These are phyloP conservation scores for Mariannaea sp. DNA, from an alignment of 2,329 filamentous ascomycete genomes.

Conservation along the genomic window DNA sequence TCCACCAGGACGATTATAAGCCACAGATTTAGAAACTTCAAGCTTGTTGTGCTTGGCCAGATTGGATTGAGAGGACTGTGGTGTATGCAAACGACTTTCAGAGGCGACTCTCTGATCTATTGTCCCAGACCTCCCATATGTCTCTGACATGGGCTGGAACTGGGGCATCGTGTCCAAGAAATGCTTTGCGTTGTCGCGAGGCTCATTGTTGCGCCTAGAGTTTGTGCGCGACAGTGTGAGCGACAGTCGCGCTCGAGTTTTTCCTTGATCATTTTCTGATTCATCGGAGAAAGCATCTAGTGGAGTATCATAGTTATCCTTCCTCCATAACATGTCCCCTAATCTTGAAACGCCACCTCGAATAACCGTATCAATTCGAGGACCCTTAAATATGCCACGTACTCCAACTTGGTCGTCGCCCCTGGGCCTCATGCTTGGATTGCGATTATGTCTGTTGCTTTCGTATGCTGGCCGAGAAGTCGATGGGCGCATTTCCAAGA, in stretches of 20 bases:
- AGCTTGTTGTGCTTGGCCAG: slow-evolving; percentile 55
- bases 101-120: slow-evolving; percentile 24
- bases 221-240: slow-evolving; percentile 43
- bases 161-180: slow-evolving; percentile 59
- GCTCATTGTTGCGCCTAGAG: slow-evolving; percentile 39
- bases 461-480: slow-evolving; percentile 48
- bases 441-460: slow-evolving; percentile 54
- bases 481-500: slow-evolving; percentile 35
- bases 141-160: slow-evolving; percentile 48
- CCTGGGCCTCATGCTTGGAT: slow-evolving; percentile 53
- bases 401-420: slow-evolving; percentile 42
- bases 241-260: slow-evolving; percentile 47
- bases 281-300: slow-evolving; percentile 52
- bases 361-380: slow-evolving; percentile 74
- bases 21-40: slow-evolving; percentile 51
- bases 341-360: slow-evolving; percentile 61
- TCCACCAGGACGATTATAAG: slow-evolving; percentile 43
- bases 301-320: slow-evolving; percentile 47
- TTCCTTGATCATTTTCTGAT: slow-evolving; percentile 51
- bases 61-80: slow-evolving; percentile 52
- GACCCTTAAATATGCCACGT: slow-evolving; percentile 77
- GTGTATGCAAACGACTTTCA: slow-evolving; percentile 37
- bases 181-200: slow-evolving; percentile 46
- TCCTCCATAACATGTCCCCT: slow-evolving; percentile 62
- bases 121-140: slow-evolving; percentile 21